A percentile compares a stretch with the other conserved stretches of the same genome.
Conservation (phyloP, 2,329 filamentous ascomycete species). For the Sclerotinia minor region DNA sequence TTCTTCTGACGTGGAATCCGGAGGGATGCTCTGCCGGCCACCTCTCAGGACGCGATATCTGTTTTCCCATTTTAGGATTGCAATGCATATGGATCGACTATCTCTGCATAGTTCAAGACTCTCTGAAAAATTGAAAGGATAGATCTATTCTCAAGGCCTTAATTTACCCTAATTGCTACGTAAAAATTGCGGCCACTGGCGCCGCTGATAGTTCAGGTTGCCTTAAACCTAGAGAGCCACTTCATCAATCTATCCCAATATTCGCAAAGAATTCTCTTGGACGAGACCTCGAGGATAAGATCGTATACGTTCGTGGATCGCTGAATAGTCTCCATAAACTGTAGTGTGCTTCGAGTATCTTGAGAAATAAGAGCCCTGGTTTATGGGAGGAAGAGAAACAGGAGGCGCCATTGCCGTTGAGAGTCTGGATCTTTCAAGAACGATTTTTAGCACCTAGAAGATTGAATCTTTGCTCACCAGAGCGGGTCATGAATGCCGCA, state of each 20-base stretch:
- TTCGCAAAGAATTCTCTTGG: neutral
- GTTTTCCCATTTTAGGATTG: neutral
- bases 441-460: constrained; percentile 7
- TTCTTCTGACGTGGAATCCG: too few relatives aligned
- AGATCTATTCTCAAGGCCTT: neutral
- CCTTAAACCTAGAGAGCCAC: neutral
- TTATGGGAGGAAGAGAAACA: neutral
- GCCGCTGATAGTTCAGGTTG: neutral
- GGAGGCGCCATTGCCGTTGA: neutral
- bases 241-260: neutral
- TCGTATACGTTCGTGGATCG: neutral
- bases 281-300: neutral
- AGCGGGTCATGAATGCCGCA: constrained; percentile 1
- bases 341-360: neutral
- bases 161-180: neutral
- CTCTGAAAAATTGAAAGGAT: neutral
- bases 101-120: neutral
- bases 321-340: neutral
- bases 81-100: constrained; percentile 1
- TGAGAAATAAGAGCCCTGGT: neutral
- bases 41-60: neutral
- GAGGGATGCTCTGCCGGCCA: neutral
- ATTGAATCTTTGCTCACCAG: neutral
- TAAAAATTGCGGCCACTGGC: neutral
- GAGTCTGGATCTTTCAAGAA: constrained; percentile 18